phyloP scores from a whole-genome alignment of 805 yeast genomes.

The Lipomyces starkeyi region DNA sequence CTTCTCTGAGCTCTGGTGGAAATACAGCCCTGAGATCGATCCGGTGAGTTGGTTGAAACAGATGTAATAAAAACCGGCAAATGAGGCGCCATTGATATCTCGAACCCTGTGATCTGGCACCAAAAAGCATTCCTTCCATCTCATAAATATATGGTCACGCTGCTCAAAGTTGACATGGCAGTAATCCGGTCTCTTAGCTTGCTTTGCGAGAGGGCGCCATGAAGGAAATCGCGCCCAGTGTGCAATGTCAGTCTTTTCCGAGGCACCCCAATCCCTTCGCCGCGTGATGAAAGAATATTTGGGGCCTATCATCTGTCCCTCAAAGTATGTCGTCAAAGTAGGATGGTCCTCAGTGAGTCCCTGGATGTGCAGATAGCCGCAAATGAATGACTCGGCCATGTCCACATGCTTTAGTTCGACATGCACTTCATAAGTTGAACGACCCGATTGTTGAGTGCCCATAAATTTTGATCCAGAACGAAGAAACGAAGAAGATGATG shows the following conservation, averaged over 20 bases:
- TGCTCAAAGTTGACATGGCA: constrained; percentile 45
- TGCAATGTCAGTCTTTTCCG: constrained; percentile 63
- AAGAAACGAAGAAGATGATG: constrained; percentile 52
- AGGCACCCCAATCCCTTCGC: constrained; percentile 64
- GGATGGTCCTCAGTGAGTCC: constrained; percentile 67
- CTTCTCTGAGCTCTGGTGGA: constrained; percentile 77
- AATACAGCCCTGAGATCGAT: constrained; percentile 77
- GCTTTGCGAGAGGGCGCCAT: constrained; percentile 48
- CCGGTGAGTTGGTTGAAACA: constrained; percentile 82
- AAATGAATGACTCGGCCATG: constrained; percentile 54
- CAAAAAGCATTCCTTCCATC: constrained; percentile 92
- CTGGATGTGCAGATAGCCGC: constrained; percentile 69
- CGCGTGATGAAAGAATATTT: constrained; percentile 64
- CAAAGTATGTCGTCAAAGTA: constrained; percentile 71
- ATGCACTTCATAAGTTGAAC: constrained; percentile 66
- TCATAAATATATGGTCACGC: constrained; percentile 72
- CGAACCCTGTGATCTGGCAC: constrained; percentile 77
- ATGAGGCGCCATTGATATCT: constrained; percentile 74
- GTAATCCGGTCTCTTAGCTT: constrained; percentile 42
- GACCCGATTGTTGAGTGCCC: constrained; percentile 75
- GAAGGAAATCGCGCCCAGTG: constrained; percentile 69
- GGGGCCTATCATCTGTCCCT: constrained; percentile 71
- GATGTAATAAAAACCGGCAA: constrained; percentile 90
- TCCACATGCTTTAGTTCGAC: constrained; percentile 77
- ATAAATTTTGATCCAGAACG: constrained; percentile 66